Percentiles rank a stretch among this genome's conserved stretches.
Conservation (phyloP, 1,284 basidiomycete genomes). For the Schizophyllum amplum region DNA sequence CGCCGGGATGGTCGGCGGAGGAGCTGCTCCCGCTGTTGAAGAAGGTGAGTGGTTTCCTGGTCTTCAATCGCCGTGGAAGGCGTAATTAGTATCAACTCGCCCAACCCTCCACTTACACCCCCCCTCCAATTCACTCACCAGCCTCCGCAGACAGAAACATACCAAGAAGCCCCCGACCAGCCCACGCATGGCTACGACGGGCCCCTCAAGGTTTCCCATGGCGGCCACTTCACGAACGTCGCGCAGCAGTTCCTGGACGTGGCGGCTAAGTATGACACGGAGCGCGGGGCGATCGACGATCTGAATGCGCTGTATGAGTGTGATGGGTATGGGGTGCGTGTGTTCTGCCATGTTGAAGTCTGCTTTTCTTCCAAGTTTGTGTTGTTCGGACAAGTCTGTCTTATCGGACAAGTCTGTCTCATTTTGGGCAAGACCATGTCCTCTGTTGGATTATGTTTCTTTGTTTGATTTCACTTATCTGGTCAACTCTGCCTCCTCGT, state of each 20-base stretch:
- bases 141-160: constrained; percentile 44
- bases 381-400: constrained; percentile 1
- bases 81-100: too few species aligned
- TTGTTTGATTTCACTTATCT: too few species aligned
- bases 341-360: constrained; percentile 33
- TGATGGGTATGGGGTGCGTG: constrained; percentile 35
- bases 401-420: constrained; percentile 27
- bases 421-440: background rate
- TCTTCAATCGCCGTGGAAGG: too few species aligned
- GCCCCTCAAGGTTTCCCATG: constrained; percentile 42
- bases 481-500: too few species aligned
- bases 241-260: constrained; percentile 39
- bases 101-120: too few species aligned
- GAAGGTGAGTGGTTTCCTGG: constrained; percentile 27
- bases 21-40: constrained; percentile 35
- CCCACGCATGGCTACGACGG: constrained; percentile 43
- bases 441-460: background rate
- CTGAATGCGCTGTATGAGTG: constrained; percentile 31
- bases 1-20: constrained; percentile 33
- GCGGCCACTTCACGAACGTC: constrained; percentile 26
- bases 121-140: constrained; percentile 35
- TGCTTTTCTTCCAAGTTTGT: background rate
- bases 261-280: constrained; percentile 36
- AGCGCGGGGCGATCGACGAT: constrained; percentile 31
- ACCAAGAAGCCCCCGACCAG: constrained; percentile 25